These are phyloP conservation scores for Nematodospora valgi DNA, from an alignment of 805 yeast species.

Conservation along the genomic window DNA sequence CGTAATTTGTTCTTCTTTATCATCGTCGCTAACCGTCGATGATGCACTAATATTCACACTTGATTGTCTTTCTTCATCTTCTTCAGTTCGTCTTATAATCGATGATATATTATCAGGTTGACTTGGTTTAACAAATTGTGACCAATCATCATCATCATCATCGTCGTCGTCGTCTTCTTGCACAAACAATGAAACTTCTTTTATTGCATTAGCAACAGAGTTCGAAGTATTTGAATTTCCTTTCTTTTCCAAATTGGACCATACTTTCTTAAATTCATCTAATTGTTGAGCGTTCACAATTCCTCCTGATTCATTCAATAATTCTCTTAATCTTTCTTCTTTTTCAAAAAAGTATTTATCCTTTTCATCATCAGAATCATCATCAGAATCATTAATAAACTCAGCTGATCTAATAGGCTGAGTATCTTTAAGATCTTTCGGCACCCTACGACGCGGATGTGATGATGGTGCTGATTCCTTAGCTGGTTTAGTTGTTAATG, in stretches of 20 bases:
- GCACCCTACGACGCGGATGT: conserved; percentile 16
- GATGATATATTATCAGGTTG: no score
- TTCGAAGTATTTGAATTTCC: conserved; percentile 10
- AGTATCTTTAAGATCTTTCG: conserved; percentile 23
- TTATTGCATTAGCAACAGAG: conserved; percentile 15
- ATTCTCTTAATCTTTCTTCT: conserved; percentile 48
- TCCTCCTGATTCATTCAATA: conserved; percentile 35
- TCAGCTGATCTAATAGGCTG: conserved; percentile 45
- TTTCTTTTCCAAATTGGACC: conserved; percentile 20
- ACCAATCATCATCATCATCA: conserved; percentile 6
- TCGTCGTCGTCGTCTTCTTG: conserved; percentile 15
- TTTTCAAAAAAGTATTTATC: conserved; percentile 51
- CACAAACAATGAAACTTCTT: conserved; percentile 14
- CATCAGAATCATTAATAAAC: conserved; percentile 59
- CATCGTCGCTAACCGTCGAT: no score
- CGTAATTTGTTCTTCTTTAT: no score
- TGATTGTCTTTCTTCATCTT: no score
- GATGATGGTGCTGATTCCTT: conserved; percentile 1
- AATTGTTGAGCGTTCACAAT: conserved; percentile 32
- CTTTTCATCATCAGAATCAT: conserved; percentile 56
- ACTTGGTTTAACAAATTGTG: no score
- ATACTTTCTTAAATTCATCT: conserved; percentile 28
- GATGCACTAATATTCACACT: no score
- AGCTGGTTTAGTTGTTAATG: background rate
- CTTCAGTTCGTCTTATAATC: background rate